Conservation (phyloP, 2,329 filamentous ascomycete species). For the Shiraia sp. region DNA sequence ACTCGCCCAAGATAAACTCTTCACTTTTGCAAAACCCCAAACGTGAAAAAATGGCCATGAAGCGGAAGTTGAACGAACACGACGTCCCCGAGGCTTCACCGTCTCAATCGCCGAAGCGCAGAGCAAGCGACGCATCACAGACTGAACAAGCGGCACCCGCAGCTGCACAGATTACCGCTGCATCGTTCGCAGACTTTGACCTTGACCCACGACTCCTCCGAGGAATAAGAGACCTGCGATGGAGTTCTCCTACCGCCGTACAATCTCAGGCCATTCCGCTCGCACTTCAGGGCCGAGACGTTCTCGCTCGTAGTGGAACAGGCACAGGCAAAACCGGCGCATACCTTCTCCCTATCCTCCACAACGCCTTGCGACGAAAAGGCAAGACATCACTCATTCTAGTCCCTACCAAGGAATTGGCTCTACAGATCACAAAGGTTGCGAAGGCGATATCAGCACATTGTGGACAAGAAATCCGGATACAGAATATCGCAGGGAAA, state of each 20-base stretch:
- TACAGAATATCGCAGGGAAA: slow-evolving; percentile 87
- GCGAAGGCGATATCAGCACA: slow-evolving; percentile 78
- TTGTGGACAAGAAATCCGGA: slow-evolving; percentile 80
- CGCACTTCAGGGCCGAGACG: slow-evolving; percentile 83
- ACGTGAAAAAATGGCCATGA: slow-evolving; percentile 26
- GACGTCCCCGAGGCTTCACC: slow-evolving; percentile 48
- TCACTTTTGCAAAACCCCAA: slow-evolving; percentile 6
- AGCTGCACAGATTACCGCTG: slow-evolving; percentile 14
- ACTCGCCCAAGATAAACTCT: no score
- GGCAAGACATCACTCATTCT: slow-evolving; percentile 79
- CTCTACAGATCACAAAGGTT: slow-evolving; percentile 83
- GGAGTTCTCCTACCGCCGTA: slow-evolving; percentile 83
- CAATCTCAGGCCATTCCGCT: slow-evolving; percentile 87
- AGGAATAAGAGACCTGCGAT: slow-evolving; percentile 82
- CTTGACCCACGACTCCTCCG: slow-evolving; percentile 86
- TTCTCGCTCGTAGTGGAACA: slow-evolving; percentile 90
- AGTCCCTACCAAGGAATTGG: slow-evolving; percentile 91
- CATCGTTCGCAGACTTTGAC: slow-evolving; percentile 73
- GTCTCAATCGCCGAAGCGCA: slow-evolving; percentile 14
- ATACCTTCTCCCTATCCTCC: slow-evolving; percentile 86
- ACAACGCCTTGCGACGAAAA: slow-evolving; percentile 80
- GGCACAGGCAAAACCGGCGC: slow-evolving; percentile 98
- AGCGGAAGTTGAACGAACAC: slow-evolving; percentile 56
- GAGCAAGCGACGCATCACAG: slow-evolving; percentile 28
- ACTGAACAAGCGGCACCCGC: slow-evolving; percentile 15